Evolutionary conservation across 345 rosid species (phyloP).

Genomic region (Punica granatum): DNA sequence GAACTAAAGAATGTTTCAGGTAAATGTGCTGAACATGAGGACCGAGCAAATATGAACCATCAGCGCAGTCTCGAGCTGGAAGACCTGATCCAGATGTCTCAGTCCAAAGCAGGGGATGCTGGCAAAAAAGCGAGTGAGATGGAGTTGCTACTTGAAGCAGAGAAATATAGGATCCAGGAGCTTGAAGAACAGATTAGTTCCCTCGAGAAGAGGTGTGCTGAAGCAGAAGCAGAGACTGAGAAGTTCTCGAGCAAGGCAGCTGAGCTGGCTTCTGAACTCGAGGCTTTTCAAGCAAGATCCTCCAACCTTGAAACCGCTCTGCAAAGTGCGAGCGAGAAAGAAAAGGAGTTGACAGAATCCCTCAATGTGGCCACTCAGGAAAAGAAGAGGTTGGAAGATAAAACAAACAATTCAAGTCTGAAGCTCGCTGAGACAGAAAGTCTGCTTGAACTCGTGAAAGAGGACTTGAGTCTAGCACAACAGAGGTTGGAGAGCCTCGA

Average conservation of each 20-base stretch:
- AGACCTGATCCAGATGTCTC: constrained; percentile 50
- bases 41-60: constrained; percentile 44
- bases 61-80: constrained; percentile 68
- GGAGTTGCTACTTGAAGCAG: constrained; percentile 88
- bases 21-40: constrained; percentile 67
- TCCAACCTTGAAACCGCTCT: constrained; percentile 70
- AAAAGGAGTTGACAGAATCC: constrained; percentile 48
- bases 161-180: constrained; percentile 80
- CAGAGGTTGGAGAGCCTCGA: constrained; percentile 55
- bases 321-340: constrained; percentile 52
- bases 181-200: constrained; percentile 70
- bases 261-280: constrained; percentile 64
- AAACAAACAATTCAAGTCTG: constrained; percentile 30
- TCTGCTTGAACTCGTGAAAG: constrained; percentile 54
- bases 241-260: constrained; percentile 39
- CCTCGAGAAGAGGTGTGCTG: constrained; percentile 59
- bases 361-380: constrained; percentile 48
- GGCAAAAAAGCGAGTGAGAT: constrained; percentile 64
- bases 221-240: constrained; percentile 58
- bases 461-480: constrained; percentile 57
- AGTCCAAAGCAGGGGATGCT: constrained; percentile 65
- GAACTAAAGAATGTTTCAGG: constrained; percentile 40
- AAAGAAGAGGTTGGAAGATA: constrained; percentile 63
- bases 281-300: constrained; percentile 56
- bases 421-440: constrained; percentile 69